Conservation (phyloP, 139 green algal species). For the Chlamydomonas schloesseri region DNA sequence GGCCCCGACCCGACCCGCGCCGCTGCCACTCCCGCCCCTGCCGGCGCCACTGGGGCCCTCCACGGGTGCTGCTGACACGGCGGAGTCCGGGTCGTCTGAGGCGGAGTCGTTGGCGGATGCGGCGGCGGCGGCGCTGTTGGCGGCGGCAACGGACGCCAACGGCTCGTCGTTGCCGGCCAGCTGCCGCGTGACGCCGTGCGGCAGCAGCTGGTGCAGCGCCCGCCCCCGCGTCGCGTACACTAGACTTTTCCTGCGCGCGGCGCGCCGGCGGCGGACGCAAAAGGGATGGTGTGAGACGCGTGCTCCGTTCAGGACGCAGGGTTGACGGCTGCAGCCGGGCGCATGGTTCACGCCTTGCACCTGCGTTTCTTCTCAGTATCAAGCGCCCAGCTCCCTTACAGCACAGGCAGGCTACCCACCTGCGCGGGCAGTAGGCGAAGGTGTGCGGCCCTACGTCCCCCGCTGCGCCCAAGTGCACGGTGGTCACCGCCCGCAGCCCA, state of each 20-base stretch:
- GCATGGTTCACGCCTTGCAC: no score
- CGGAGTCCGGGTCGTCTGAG: not conserved
- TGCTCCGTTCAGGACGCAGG: no score
- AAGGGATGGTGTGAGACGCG: no score
- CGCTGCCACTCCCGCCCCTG: no score
- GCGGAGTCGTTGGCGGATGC: not conserved
- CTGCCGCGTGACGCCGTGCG: slow-evolving; percentile 5
- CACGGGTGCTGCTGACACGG: not conserved
- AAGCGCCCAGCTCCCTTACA: no score
- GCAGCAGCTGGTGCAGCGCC: not conserved
- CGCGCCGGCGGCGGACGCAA: no score
- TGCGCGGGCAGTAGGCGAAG: not conserved
- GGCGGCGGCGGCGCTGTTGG: not conserved
- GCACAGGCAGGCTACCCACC: no score
- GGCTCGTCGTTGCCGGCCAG: slow-evolving; percentile 8
- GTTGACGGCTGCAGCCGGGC: no score
- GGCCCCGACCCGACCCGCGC: no score
- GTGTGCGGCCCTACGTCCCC: not conserved
- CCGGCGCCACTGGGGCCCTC: no score
- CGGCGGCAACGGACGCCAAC: no score
- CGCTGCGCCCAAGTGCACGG: not conserved
- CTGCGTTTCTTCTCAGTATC: no score
- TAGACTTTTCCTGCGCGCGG: not conserved
- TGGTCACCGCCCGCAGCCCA: not conserved
- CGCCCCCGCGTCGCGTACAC: slow-evolving; percentile 1